Conservation (phyloP, 495 filamentous ascomycete species). For the Annulohypoxylon stygium region DNA sequence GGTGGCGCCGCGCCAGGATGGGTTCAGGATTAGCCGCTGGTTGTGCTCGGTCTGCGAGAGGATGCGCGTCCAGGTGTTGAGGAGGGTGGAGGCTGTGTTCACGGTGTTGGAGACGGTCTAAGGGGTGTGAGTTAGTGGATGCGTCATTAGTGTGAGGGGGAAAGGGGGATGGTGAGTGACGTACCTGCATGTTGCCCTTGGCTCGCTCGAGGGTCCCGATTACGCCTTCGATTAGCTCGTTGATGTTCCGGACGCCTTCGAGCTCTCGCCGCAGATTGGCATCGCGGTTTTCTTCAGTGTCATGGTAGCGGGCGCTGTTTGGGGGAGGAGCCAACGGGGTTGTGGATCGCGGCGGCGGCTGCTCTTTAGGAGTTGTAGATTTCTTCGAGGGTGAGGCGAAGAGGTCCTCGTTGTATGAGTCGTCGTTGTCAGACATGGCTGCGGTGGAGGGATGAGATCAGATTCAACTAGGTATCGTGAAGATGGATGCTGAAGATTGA, state of each 20-base stretch:
- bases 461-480: background rate
- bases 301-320: slow-evolving; percentile 71
- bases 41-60: slow-evolving; percentile 97
- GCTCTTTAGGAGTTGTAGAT: slow-evolving; percentile 33
- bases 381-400: slow-evolving; percentile 76
- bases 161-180: slow-evolving; percentile 35
- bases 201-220: slow-evolving; percentile 83
- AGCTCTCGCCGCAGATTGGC: slow-evolving; percentile 80
- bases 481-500: slow-evolving; percentile 3
- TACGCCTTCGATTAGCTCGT: slow-evolving; percentile 85
- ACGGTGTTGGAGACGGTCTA: slow-evolving; percentile 90
- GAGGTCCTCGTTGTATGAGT: slow-evolving; percentile 73
- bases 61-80: slow-evolving; percentile 96
- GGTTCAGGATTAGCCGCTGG: slow-evolving; percentile 89
- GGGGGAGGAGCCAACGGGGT: slow-evolving; percentile 61
- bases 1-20: slow-evolving; percentile 87
- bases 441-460: slow-evolving; percentile 5
- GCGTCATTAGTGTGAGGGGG: slow-evolving; percentile 11
- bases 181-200: slow-evolving; percentile 90
- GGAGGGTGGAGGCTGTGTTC: slow-evolving; percentile 87
- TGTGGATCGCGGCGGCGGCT: slow-evolving; percentile 53
- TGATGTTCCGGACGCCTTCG: slow-evolving; percentile 85
- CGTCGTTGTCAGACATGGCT: slow-evolving; percentile 65
- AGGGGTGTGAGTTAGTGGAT: slow-evolving; percentile 13
- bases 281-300: slow-evolving; percentile 75